Conservation (phyloP, 257 asterid species). For the Solanum medicagineum region DNA sequence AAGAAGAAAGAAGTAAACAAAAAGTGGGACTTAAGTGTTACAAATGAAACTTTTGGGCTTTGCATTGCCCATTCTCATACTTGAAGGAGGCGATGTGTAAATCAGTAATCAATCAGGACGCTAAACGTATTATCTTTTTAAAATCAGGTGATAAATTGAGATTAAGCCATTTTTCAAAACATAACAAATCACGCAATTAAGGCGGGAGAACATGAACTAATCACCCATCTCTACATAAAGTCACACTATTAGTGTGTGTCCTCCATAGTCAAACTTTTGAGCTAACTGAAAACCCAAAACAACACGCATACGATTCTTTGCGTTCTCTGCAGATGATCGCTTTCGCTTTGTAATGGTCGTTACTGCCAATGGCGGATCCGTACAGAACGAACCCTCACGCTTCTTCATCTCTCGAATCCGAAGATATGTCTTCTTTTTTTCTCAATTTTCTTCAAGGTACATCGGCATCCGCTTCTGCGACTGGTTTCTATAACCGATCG, state of each 20-base stretch:
- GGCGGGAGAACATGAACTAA: slow-evolving; percentile 9
- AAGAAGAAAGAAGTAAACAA: not conserved
- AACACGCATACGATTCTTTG: not conserved
- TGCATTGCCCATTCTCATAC: not conserved
- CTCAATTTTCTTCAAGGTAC: not conserved
- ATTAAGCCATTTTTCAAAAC: not conserved
- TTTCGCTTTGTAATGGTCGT: not conserved
- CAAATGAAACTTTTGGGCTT: not conserved
- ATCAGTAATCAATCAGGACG: not conserved
- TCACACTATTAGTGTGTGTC: not conserved
- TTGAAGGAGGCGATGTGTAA: not conserved
- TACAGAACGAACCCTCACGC: not conserved
- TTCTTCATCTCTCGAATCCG: not conserved
- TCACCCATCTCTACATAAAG: not conserved
- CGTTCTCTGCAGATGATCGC: not conserved
- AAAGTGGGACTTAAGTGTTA: not conserved
- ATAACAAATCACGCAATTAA: not conserved
- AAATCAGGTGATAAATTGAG: not conserved
- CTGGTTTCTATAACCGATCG: not conserved
- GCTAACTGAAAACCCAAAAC: not conserved
- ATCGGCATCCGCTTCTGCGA: not conserved
- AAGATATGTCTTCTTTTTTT: slow-evolving; percentile 3
- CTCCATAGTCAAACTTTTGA: not conserved
- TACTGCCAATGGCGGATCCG: slow-evolving; percentile 6
- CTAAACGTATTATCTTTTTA: not conserved